phyloP scores from a whole-genome alignment of 768 basidiomycete species.

The Suillus tomentosus region DNA sequence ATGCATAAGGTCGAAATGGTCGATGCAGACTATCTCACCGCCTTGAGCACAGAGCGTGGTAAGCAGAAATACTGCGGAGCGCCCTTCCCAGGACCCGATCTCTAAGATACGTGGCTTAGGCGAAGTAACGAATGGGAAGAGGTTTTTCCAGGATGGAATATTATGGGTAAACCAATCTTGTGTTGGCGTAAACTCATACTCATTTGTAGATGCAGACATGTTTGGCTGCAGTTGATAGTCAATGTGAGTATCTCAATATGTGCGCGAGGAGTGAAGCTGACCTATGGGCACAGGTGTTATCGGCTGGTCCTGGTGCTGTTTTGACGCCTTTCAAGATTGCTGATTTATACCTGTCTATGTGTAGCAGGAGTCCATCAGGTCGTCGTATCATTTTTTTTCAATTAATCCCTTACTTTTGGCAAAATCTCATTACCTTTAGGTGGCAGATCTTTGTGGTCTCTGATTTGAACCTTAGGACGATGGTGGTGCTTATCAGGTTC shows the following conservation, averaged over 20 bases:
- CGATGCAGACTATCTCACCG: conserved; percentile 56
- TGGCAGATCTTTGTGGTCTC: background rate
- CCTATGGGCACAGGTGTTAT: background rate
- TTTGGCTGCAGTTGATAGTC: background rate
- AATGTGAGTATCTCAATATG: background rate
- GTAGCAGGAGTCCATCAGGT: background rate
- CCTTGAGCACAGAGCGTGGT: conserved; percentile 44
- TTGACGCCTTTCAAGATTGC: background rate
- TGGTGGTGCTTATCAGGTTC: background rate
- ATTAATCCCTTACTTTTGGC: background rate
- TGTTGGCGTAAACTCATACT: conserved; percentile 47
- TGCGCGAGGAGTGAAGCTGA: background rate
- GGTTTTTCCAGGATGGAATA: conserved; percentile 42
- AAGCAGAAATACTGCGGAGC: conserved; percentile 58
- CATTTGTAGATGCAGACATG: conserved; percentile 5
- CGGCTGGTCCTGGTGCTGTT: too few relatives aligned
- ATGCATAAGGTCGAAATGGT: conserved; percentile 57
- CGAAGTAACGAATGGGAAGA: conserved; percentile 42
- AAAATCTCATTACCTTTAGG: background rate
- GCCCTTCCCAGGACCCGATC: conserved; percentile 66
- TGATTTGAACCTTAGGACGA: background rate
- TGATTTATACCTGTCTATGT: background rate
- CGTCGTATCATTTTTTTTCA: background rate
- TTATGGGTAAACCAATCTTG: conserved; percentile 62
- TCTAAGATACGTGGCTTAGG: conserved; percentile 50